A percentile compares a stretch with the other conserved stretches of the same genome.
These are phyloP conservation scores for Fistulinella prunicolor DNA, from an alignment of 768 basidiomycete genomes.

Conservation along the genomic window DNA sequence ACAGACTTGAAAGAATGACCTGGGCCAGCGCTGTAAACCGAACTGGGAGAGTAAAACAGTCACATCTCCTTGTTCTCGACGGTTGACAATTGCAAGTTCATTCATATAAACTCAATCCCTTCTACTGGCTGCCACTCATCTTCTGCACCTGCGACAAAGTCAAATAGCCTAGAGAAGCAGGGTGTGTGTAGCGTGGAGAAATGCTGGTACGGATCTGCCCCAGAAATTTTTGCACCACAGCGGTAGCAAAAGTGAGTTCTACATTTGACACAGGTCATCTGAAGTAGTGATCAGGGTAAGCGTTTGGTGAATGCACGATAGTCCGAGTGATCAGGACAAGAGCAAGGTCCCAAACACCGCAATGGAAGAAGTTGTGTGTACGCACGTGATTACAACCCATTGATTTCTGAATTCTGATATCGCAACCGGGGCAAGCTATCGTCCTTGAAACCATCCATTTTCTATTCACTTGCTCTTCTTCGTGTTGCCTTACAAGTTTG, in stretches of 20 bases:
- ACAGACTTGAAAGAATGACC: too few relatives aligned
- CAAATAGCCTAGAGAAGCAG: slow-evolving; percentile 71
- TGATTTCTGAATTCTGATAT: slow-evolving; percentile 69
- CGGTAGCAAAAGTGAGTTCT: slow-evolving; percentile 78
- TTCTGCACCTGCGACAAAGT: slow-evolving; percentile 37
- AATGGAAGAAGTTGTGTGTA: too few relatives aligned
- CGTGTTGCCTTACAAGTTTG: slow-evolving; percentile 56
- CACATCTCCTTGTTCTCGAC: too few relatives aligned
- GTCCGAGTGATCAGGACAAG: background rate
- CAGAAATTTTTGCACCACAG: slow-evolving; percentile 55
- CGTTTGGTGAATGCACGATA: background rate
- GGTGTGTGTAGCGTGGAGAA: slow-evolving; percentile 51
- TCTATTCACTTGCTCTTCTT: slow-evolving; percentile 74
- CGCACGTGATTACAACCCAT: slow-evolving; percentile 87
- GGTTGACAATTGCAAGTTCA: too few relatives aligned
- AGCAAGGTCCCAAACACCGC: too few relatives aligned
- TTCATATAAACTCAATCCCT: slow-evolving; percentile 31
- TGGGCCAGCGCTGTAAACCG: too few relatives aligned
- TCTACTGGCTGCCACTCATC: slow-evolving; percentile 50
- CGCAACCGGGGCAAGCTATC: slow-evolving; percentile 71
- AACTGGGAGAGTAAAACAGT: too few relatives aligned
- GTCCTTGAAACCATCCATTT: slow-evolving; percentile 71
- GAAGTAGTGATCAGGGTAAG: slow-evolving; percentile 5
- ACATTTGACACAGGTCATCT: slow-evolving; percentile 84
- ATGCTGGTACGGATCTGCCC: slow-evolving; percentile 60